A percentile compares a stretch with the other conserved stretches of the same genome.
Evolutionary conservation across 2,329 filamentous ascomycete species (phyloP).

Genomic region (Ophiocordyceps sinensis): DNA sequence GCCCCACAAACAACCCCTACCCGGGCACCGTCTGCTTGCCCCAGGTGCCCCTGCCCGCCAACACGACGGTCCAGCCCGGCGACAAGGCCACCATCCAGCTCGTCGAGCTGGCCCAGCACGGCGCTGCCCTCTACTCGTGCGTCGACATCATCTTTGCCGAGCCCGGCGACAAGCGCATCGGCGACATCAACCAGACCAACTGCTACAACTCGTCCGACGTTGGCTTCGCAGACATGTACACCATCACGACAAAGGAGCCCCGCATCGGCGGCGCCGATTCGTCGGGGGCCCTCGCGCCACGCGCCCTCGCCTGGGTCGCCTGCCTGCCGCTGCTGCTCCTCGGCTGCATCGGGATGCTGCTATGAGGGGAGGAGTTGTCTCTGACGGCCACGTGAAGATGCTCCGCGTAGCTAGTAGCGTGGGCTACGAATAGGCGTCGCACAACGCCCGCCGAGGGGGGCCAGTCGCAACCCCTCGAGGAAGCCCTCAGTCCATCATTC

Average conservation of each 20-base stretch:
- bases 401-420: too few species aligned
- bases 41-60: constrained; percentile 69
- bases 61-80: constrained; percentile 58
- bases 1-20: constrained; percentile 72
- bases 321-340: neutral
- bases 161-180: constrained; percentile 51
- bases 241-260: constrained; percentile 36
- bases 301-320: neutral
- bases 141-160: constrained; percentile 89
- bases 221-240: constrained; percentile 64
- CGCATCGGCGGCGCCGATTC: constrained; percentile 12
- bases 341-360: neutral
- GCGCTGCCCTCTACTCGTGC: constrained; percentile 78
- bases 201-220: constrained; percentile 80
- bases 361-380: neutral
- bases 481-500: too few species aligned
- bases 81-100: constrained; percentile 85
- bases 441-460: too few species aligned
- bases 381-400: too few species aligned
- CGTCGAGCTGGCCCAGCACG: constrained; percentile 70
- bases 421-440: too few species aligned
- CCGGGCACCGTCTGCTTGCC: constrained; percentile 80
- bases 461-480: too few species aligned
- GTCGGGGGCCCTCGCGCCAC: neutral
- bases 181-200: constrained; percentile 62